Percentiles rank a stretch among this genome's conserved stretches.
Evolutionary conservation across 2,329 filamentous ascomycete genomes (phyloP).

Genomic region (Phyllosticta citribraziliensis): DNA sequence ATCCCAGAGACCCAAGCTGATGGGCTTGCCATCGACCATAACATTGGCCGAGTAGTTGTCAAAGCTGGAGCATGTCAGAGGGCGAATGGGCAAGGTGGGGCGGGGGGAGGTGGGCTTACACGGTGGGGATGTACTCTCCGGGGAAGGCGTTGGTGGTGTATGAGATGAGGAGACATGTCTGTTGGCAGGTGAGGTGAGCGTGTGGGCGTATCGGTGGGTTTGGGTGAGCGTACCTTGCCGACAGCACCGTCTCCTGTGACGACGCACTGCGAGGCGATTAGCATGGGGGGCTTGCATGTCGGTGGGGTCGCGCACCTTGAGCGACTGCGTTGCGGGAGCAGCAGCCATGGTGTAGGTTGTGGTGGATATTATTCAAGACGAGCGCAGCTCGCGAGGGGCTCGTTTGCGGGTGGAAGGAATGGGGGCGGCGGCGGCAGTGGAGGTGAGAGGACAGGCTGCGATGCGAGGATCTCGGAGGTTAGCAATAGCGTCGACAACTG

Average conservation of each 20-base stretch:
- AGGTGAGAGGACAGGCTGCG: constrained; percentile 2
- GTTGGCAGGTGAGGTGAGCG: constrained; percentile 25
- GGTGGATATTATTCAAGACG: constrained; percentile 1
- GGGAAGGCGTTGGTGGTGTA: constrained; percentile 99
- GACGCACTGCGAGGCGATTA: constrained; percentile 60
- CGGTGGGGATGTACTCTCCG: constrained; percentile 99
- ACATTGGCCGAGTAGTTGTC: constrained; percentile 99
- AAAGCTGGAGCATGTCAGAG: constrained; percentile 50
- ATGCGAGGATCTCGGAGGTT: background rate
- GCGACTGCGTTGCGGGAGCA: constrained; percentile 74
- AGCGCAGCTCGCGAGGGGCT: constrained; percentile 1
- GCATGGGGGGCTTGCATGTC: background rate
- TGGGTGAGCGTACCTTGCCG: constrained; percentile 64
- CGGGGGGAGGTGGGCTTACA: constrained; percentile 47
- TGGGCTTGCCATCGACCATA: constrained; percentile 97
- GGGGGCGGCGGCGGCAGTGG: background rate
- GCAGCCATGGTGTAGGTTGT: constrained; percentile 51
- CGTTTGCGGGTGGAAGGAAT: background rate
- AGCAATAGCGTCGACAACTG: constrained; percentile 2
- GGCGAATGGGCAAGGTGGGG: background rate
- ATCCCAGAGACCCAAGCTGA: constrained; percentile 96
- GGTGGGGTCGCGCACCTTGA: constrained; percentile 56
- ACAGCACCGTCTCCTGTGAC: constrained; percentile 99
- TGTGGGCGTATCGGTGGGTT: constrained; percentile 13
- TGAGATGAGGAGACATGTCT: constrained; percentile 98